Base-by-base conservation (phyloP, 2,329 filamentous ascomycete genomes). In the Tothia fuscella region DNA sequence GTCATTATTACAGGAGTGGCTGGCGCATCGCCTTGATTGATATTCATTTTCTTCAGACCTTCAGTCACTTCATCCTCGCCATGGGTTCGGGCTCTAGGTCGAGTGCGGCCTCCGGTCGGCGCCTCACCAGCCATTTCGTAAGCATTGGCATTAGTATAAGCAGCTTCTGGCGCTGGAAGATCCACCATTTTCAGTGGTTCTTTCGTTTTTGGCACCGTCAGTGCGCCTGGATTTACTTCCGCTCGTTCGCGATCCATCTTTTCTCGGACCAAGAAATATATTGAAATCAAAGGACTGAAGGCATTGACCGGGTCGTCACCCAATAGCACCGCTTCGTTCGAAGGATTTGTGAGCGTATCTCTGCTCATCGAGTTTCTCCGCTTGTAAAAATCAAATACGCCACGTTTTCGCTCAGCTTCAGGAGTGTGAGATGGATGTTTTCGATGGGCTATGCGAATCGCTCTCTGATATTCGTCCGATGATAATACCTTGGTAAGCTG, bases 371-470 rank as follows among this genome's bases (percentile, higher is more conserved):
- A 96, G 56, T 88, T 95, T 45, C 88, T 76, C 50, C 91, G 74
- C 63, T 94, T 95, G 65, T 96, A 98, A 55, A 98, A 96, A 56
- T 95, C 89, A 51, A 96, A 95, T 4, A 95, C 89, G 7, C 85
- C 83, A 42, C 89, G 78, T 65, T 87, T 93, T 61, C 94, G 87
- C n/a, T 71, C 66, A 13, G 77, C 56, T 65, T 78, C 57, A 47
- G 74, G 53, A 57, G 72, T 58, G 56, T 78, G 50, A 6, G 64
- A 60, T 39, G 74, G 82, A 56, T 66, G 80, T 63, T 78, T 85
- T 54, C 73, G 77, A 52, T 77, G 77, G 28, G 77, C 74, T 10
- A 80, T 64, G 42, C 78, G 75, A n/a, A 93, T 70, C 5, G 86
- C 87, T 45, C 80, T 77, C 53, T 93, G 86, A 51, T 98, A 98